Base-by-base conservation (phyloP, 306 rosid species). In the Vigna hirtella region DNA sequence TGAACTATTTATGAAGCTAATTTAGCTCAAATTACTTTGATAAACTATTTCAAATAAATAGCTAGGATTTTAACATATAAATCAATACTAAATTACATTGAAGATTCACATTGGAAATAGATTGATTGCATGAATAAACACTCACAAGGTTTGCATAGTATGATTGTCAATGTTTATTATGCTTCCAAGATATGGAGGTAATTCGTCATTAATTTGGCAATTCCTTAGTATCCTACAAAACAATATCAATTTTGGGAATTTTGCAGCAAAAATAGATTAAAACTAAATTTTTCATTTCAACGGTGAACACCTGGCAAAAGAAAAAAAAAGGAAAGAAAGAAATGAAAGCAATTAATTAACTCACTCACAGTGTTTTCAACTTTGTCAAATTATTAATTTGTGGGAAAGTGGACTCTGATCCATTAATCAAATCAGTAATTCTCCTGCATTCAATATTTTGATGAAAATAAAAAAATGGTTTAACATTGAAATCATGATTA, bases 361-460 rank as follows among this genome's bases (percentile, higher is more conserved):
- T 88, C 79, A 88, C 91, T 88, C 79, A 91, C 97, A 91, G 43
- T 55, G 0, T 24, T n/a, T 66, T 55, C 86, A 82, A 20, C 0
- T 69, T 65, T 53, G 2, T 78, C 86, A 86, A 14, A 49, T 70
- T 28, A 16, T 50, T 42, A 20, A 89, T 74, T 8, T 1, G 68
- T 7, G 91, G 97, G 79, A 91, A 86, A 6, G 66, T 9, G 51
- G 85, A 77, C 57, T 78, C 78, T 2, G 87, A 10, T 47, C 92
- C 91, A n/a, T 12, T 85, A 32, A 10, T 83, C 84, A 91, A 85
- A 84, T 89, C 90, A 38, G 83, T 84, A 43, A 89, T 82, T 63
- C 83, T 82, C 91, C 97, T 91, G 82, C 79, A 80, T 66, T 47
- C 3, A 32, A 42, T 52, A 55, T 58, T 78, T 64, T 5, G 24